Evolutionary conservation across 2,329 filamentous ascomycete species (phyloP), one percentile per base, ranked within the genome.

Genomic region (Cladophialophora yegresii): DNA sequence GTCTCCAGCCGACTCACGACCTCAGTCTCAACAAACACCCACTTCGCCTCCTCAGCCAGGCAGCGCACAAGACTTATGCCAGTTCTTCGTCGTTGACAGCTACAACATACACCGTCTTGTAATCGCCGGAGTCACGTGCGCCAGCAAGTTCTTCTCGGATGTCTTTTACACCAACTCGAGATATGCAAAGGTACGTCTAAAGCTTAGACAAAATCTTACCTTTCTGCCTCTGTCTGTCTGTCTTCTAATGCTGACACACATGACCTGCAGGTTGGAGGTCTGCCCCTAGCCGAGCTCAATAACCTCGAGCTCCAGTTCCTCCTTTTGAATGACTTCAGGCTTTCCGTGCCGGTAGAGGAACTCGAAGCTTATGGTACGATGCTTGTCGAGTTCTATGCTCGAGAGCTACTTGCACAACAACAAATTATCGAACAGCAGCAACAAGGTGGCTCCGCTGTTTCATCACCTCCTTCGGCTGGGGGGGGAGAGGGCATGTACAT

Each of bases 81-180:
- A 90, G 72, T 90, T 88, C 73, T 98, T 99, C 75, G 93, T 98
- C 47, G 95, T 98, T 10, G 95, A 99, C 79, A 98, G 95, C 79
- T 99, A 95, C 81, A 99, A 99, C 78, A 98, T 99, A 69, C 95
- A 99, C 75, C 88, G 95, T 61, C 82, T 99, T 61, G 93, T 98
- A 61, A 99, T 99, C 75, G 92, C 95, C 1, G 95, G 93, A 40
- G 95, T 99, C 51, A 99, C 95, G 2, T 98, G 95, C 77, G 93
- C 95, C 4, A 98, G 93, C 85, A 99, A 99, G 78, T 99, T 98
- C 83, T 99, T 99, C 79, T 98, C 93, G 4, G 87, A 99, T 79
- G 93, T 98, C 47, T 99, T 99, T 73, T 99, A 98, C 76, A 99
- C 95, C 9, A 99, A 99, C 78, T 98, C 95, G 61, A 87, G 95